Evolutionary conservation across 805 yeast species (phyloP).

Genomic region (Hermanozyma aechmeae): DNA sequence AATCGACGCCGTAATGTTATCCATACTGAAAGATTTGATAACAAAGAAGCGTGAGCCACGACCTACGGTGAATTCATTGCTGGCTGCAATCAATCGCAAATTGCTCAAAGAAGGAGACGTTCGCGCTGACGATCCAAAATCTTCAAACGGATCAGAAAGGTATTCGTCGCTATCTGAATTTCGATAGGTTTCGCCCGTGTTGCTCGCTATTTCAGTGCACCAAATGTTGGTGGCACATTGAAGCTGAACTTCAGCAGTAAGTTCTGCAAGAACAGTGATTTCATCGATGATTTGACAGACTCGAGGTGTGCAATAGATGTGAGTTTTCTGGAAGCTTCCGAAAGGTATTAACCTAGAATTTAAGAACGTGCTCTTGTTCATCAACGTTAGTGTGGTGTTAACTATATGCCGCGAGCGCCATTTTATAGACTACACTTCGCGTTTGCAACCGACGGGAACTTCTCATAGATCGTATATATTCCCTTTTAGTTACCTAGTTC

Average conservation of each 20-base stretch:
- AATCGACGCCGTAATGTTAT: slow-evolving; percentile 42
- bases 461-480: too few species aligned
- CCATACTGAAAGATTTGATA: slow-evolving; percentile 43
- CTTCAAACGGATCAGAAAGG: too few species aligned
- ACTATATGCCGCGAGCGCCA: neutral
- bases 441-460: neutral
- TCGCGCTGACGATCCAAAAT: too few species aligned
- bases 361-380: neutral
- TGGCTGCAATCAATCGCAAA: too few species aligned
- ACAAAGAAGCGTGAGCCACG: slow-evolving; percentile 31
- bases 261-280: slow-evolving; percentile 2
- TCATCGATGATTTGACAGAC: slow-evolving; percentile 1
- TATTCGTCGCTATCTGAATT: too few species aligned
- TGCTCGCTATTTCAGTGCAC: too few species aligned
- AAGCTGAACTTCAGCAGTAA: slow-evolving; percentile 2
- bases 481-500: too few species aligned
- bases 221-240: slow-evolving; percentile 5
- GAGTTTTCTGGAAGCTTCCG: neutral
- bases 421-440: neutral
- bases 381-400: slow-evolving; percentile 1
- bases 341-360: neutral
- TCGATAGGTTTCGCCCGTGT: too few species aligned
- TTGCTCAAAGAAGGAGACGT: too few species aligned
- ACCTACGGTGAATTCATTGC: slow-evolving; percentile 1
- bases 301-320: slow-evolving; percentile 1